Evolutionary conservation across 179 eudicot genomes (phyloP).

Genomic region (Silene coronaria): DNA sequence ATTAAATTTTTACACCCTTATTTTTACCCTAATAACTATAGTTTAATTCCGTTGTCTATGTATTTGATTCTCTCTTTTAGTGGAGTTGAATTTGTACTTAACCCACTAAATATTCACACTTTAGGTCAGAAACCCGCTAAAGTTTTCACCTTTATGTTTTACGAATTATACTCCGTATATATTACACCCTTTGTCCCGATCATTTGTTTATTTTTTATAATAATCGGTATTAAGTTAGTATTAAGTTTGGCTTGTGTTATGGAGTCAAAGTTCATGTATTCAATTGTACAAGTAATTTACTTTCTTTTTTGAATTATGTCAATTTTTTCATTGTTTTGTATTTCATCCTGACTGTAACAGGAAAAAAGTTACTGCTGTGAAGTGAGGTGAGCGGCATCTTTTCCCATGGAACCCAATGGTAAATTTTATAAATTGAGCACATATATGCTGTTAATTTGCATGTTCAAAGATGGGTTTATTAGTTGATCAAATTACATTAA

Average conservation of each 20-base stretch:
- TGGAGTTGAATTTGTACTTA: no score
- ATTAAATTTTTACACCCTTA: no score
- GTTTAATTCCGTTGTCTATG: no score
- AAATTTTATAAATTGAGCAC: constrained; percentile 6
- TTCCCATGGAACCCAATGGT: constrained; percentile 47
- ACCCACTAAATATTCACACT: no score
- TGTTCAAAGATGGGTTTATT: background rate
- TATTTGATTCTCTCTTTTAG: no score
- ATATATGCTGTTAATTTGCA: background rate
- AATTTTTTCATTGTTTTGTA: background rate
- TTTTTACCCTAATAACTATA: no score
- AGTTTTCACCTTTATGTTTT: background rate
- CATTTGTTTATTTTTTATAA: no score
- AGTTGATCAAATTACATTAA: no score
- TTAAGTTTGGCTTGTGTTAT: no score
- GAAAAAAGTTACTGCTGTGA: constrained; percentile 8
- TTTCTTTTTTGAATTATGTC: background rate
- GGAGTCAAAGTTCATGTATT: background rate
- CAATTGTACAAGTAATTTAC: background rate
- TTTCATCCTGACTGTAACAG: constrained; percentile 8
- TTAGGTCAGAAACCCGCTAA: background rate
- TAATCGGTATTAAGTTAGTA: no score
- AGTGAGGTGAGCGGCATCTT: constrained; percentile 4
- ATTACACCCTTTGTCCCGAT: no score
- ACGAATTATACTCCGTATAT: background rate